phyloP scores from a whole-genome alignment of 139 green algal species.

The Trebouxia sp. region DNA sequence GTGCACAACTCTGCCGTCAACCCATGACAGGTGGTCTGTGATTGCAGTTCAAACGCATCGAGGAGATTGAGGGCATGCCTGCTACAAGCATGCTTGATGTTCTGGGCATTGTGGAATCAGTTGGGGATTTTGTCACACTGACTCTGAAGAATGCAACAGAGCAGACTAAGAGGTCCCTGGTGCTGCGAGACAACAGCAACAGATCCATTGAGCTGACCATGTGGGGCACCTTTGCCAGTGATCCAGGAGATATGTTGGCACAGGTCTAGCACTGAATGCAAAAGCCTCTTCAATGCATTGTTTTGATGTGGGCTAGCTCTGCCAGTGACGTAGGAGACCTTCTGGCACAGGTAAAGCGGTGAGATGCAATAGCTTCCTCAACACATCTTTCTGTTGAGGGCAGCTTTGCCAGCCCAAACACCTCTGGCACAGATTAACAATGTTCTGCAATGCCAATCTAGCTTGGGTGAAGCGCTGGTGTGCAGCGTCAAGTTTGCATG shows the following conservation, averaged over 20 bases:
- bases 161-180: constrained; percentile 77
- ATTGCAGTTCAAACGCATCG: constrained; percentile 81
- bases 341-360: no score
- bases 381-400: no score
- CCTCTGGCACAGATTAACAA: no score
- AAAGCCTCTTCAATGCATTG: neutral
- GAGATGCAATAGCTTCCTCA: no score
- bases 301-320: no score
- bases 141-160: constrained; percentile 82
- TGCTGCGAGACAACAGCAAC: constrained; percentile 76
- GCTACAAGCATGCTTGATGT: constrained; percentile 81
- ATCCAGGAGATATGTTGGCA: constrained; percentile 73
- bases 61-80: constrained; percentile 69
- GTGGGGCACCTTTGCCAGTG: constrained; percentile 72
- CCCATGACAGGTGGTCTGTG: no score
- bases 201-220: constrained; percentile 88
- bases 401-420: no score
- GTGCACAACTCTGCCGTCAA: neutral
- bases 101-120: constrained; percentile 82
- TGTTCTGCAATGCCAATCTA: no score
- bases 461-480: no score
- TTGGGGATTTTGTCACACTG: constrained; percentile 64
- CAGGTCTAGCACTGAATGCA: constrained; percentile 26
- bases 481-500: no score
- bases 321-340: no score